A percentile compares a stretch with the other conserved stretches of the same genome.
Conservation (phyloP, 768 basidiomycete species). For the Tephrocybe sp. region DNA sequence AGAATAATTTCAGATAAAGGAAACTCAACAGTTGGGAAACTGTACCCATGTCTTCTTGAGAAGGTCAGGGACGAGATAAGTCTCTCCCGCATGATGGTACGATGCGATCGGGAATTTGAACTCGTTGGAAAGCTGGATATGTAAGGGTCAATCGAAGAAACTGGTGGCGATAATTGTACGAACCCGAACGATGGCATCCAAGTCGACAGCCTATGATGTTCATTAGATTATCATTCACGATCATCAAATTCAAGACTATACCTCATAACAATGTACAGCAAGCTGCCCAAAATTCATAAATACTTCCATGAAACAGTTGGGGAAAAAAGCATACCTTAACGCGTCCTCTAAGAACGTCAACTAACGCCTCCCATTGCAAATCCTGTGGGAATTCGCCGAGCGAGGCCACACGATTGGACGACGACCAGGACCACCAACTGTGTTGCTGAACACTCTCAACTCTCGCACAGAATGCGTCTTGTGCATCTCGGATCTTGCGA, state of each 20-base stretch:
- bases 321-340: slow-evolving; percentile 51
- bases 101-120: slow-evolving; percentile 76
- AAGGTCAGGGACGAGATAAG: slow-evolving; percentile 76
- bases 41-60: slow-evolving; percentile 67
- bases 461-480: slow-evolving; percentile 63
- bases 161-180: slow-evolving; percentile 14
- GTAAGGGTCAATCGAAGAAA: not conserved
- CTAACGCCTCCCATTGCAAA: slow-evolving; percentile 67
- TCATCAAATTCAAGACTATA: slow-evolving; percentile 1
- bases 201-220: slow-evolving; percentile 52
- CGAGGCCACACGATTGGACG: slow-evolving; percentile 5
- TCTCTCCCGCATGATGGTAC: slow-evolving; percentile 78
- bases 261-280: slow-evolving; percentile 44
- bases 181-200: slow-evolving; percentile 66
- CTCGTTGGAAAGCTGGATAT: slow-evolving; percentile 64
- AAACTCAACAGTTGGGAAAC: slow-evolving; percentile 2
- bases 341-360: slow-evolving; percentile 68
- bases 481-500: slow-evolving; percentile 57
- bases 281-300: slow-evolving; percentile 20
- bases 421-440: slow-evolving; percentile 10
- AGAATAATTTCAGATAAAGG: not conserved
- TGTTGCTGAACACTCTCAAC: slow-evolving; percentile 29
- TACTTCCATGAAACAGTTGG: too few species aligned
- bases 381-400: slow-evolving; percentile 59
- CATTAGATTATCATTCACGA: not conserved